These are phyloP conservation scores for Cyclocybe cylindracea DNA, from an alignment of 768 basidiomycete species.

Conservation along the genomic window DNA sequence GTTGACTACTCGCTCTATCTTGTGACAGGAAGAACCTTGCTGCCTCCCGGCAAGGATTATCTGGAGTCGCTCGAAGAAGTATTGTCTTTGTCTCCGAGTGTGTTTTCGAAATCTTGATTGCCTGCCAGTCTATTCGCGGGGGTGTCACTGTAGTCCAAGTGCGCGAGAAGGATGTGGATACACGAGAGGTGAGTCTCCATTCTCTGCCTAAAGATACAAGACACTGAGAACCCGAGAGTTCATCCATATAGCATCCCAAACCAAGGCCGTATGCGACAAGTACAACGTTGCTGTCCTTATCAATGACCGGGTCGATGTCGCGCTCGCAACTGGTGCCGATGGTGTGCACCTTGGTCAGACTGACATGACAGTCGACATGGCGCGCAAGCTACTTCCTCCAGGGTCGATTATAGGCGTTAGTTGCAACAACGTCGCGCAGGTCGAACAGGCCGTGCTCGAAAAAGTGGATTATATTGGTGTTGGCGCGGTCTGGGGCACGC, in stretches of 20 bases:
- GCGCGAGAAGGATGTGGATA: slow-evolving; percentile 83
- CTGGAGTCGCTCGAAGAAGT: slow-evolving; percentile 77
- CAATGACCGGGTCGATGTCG: slow-evolving; percentile 88
- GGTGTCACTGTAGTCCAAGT: slow-evolving; percentile 92
- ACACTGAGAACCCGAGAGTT: slow-evolving; percentile 51
- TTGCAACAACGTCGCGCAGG: slow-evolving; percentile 69
- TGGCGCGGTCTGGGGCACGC: slow-evolving; percentile 81
- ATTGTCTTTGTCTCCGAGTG: slow-evolving; percentile 2
- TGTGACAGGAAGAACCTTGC: slow-evolving; percentile 78
- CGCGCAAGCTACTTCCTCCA: slow-evolving; percentile 66
- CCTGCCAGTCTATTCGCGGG: slow-evolving; percentile 68
- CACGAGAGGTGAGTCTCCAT: slow-evolving; percentile 60
- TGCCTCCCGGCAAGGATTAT: slow-evolving; percentile 79
- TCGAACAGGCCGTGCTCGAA: slow-evolving; percentile 57
- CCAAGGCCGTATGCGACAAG: slow-evolving; percentile 71
- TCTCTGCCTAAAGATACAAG: background rate
- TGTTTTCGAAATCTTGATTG: background rate
- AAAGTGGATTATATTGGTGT: slow-evolving; percentile 88
- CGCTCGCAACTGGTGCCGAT: slow-evolving; percentile 70
- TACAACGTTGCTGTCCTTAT: slow-evolving; percentile 84
- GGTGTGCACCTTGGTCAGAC: slow-evolving; percentile 91
- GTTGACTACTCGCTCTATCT: slow-evolving; percentile 81
- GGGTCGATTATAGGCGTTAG: slow-evolving; percentile 80
- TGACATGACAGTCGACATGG: slow-evolving; percentile 74
- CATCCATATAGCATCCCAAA: slow-evolving; percentile 66